Base-by-base conservation (phyloP, 441 rosid genomes). In the Erysimum cheiri region DNA sequence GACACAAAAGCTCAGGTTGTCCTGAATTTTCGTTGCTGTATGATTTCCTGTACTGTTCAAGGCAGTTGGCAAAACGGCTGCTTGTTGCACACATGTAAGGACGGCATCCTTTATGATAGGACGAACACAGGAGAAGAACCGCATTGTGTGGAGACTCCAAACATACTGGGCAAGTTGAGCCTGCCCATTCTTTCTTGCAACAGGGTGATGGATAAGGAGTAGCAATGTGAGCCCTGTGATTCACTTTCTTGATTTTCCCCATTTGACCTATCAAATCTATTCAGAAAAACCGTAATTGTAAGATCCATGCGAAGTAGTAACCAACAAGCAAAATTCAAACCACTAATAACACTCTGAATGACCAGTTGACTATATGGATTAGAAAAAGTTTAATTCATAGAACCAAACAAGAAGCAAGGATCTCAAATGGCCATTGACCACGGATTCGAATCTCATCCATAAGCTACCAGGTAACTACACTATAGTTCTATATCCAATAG, bases 81-180 rank as follows among this genome's bases (percentile, higher is more conserved):
- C 86, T 80, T 0, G 90, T 88, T n/a, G 89, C 88, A 64, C 90
- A 88, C 86, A 86, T 88, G 75, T 88, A 88, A 22, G 85, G 89
- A 47, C 87, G 88, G 6, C 93, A 88, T 15, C 93, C 90, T 64
- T 86, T 83, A 76, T 86, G 80, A 36, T 84, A 80, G 0, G 93
- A 86, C 24, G 90, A 86, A 71, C 90, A 88, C 7, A 86, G 79
- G 14, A 88, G 85, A 40, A 88, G 87, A 26, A 84, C 90, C 13
- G 93, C 89, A 48, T 85, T 84, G 81, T 85, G 93, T 19, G 93
- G 93, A 69, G 73, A 83, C 77, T 88, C 93, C 66, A 85, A 70
- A 74, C 93, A 88, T 15, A 88, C 87, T 0, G 89, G 84, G 59
- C 93, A 88, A 5, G 82, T 76, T 57, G 83, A 78, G 33, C 82